A percentile compares a stretch with the other conserved stretches of the same genome.
phyloP scores from a whole-genome alignment of 1,139 yeast genomes.

The Sugiyamaella castrensis region DNA sequence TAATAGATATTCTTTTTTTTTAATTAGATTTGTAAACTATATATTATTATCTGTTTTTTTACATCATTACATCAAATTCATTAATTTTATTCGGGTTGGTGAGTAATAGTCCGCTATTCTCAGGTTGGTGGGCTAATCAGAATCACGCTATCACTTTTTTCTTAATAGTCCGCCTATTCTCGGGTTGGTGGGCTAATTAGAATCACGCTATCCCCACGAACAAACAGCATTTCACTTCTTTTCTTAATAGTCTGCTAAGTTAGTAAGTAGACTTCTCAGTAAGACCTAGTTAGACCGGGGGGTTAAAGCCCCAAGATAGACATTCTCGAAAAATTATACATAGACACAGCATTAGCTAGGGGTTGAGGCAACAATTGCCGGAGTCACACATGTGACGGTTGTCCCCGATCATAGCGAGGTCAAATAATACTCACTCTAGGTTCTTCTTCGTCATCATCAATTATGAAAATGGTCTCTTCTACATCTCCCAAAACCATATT shows the following conservation, averaged over 20 bases:
- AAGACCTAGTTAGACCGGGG: too few relatives aligned
- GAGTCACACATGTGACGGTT: too few relatives aligned
- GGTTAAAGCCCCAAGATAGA: too few relatives aligned
- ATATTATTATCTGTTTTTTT: neutral
- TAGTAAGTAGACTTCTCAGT: neutral
- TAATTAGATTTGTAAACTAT: neutral
- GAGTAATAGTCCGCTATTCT: too few relatives aligned
- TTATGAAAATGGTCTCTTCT: constrained; percentile 68
- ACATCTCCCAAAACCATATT: constrained; percentile 95
- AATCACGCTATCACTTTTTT: constrained; percentile 85
- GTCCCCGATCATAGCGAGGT: too few relatives aligned
- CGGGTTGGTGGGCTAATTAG: constrained; percentile 51
- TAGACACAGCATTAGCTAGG: too few relatives aligned
- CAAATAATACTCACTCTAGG: constrained; percentile 34
- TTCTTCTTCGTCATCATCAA: constrained; percentile 48
- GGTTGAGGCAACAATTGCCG: too few relatives aligned
- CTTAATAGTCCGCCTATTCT: too few relatives aligned
- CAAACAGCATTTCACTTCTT: constrained; percentile 84
- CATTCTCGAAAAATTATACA: too few relatives aligned
- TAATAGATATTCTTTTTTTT: too few relatives aligned
- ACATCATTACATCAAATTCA: constrained; percentile 5
- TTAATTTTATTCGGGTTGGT: neutral
- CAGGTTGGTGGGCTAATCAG: constrained; percentile 51
- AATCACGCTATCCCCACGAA: constrained; percentile 94
- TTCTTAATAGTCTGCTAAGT: constrained; percentile 49